Percentiles rank a stretch among this genome's conserved stretches.
Evolutionary conservation across 2,329 filamentous ascomycete species (phyloP).

Genomic region (Gyromitra esculenta): DNA sequence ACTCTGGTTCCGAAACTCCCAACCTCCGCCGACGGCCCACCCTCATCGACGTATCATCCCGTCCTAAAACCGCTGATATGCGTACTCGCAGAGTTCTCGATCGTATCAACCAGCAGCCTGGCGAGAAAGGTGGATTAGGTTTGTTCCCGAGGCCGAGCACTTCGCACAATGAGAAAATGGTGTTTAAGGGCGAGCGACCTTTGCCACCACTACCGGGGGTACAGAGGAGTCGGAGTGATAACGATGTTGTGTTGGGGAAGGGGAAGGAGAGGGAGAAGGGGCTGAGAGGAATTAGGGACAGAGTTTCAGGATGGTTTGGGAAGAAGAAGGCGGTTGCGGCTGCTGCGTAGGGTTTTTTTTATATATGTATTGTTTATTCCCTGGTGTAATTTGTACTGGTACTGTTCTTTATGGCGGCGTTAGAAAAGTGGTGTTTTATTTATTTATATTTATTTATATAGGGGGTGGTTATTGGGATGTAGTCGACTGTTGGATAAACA

Average conservation of each 20-base stretch:
- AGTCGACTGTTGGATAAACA: no score
- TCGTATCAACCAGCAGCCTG: slow-evolving; percentile 21
- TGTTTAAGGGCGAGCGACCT: slow-evolving; percentile 36
- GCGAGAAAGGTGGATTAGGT: slow-evolving; percentile 27
- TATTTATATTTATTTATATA: no score
- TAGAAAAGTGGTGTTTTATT: no score
- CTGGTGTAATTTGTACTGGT: slow-evolving; percentile 9
- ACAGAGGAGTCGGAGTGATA: slow-evolving; percentile 44
- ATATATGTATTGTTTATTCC: not conserved
- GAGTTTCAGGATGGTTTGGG: slow-evolving; percentile 37
- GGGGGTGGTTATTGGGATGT: no score
- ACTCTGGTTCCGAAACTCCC: slow-evolving; percentile 9
- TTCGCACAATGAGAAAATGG: slow-evolving; percentile 28
- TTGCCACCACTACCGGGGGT: slow-evolving; percentile 42
- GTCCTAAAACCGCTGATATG: slow-evolving; percentile 39
- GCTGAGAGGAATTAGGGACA: slow-evolving; percentile 25
- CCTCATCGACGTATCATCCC: slow-evolving; percentile 30
- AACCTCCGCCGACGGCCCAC: slow-evolving; percentile 36
- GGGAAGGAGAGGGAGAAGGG: slow-evolving; percentile 7
- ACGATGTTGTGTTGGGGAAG: slow-evolving; percentile 36
- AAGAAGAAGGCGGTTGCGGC: slow-evolving; percentile 35
- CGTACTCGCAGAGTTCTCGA: slow-evolving; percentile 23
- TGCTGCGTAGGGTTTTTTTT: not conserved
- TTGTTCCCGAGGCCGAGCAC: slow-evolving; percentile 46
- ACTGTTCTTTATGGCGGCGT: not conserved